Conservation (phyloP, 805 yeast genomes). For the Suhomyces canberraensis region DNA sequence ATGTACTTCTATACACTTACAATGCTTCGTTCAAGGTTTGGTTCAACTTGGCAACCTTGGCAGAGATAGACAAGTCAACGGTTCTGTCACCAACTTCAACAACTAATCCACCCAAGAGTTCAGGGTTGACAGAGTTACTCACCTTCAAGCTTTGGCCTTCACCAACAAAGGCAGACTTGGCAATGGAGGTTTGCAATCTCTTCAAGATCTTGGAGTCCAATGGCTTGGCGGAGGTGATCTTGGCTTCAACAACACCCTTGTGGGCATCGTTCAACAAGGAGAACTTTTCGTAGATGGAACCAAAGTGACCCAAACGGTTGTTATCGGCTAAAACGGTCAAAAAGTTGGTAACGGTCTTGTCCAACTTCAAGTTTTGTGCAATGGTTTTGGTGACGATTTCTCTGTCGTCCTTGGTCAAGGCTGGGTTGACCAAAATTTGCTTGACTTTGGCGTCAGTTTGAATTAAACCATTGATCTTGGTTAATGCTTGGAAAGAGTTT, state of each 20-base stretch:
- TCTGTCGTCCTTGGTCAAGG: conserved; percentile 76
- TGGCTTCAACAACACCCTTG: conserved; percentile 90
- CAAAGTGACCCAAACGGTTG: conserved; percentile 80
- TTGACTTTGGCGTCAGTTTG: conserved; percentile 60
- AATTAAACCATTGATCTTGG: conserved; percentile 52
- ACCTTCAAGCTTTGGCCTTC: conserved; percentile 81
- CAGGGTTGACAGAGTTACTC: conserved; percentile 80
- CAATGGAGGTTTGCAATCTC: conserved; percentile 75
- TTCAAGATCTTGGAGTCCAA: conserved; percentile 77
- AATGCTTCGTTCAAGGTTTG: conserved; percentile 81
- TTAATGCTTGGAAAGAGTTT: conserved; percentile 63
- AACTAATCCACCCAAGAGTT: conserved; percentile 90
- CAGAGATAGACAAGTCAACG: conserved; percentile 84
- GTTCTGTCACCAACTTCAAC: conserved; percentile 97
- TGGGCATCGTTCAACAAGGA: conserved; percentile 78
- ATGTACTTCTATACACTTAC: conserved; percentile 35
- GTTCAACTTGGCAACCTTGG: conserved; percentile 86
- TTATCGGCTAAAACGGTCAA: conserved; percentile 85
- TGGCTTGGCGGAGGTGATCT: conserved; percentile 82
- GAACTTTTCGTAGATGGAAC: conserved; percentile 66
- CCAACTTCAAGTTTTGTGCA: conserved; percentile 47
- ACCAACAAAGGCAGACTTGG: conserved; percentile 79
- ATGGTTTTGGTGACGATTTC: conserved; percentile 62
- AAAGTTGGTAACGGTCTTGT: conserved; percentile 73
- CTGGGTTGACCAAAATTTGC: conserved; percentile 73